These are phyloP conservation scores for Jackrogersella multiformis DNA, from an alignment of 495 filamentous ascomycete species.

Conservation along the genomic window DNA sequence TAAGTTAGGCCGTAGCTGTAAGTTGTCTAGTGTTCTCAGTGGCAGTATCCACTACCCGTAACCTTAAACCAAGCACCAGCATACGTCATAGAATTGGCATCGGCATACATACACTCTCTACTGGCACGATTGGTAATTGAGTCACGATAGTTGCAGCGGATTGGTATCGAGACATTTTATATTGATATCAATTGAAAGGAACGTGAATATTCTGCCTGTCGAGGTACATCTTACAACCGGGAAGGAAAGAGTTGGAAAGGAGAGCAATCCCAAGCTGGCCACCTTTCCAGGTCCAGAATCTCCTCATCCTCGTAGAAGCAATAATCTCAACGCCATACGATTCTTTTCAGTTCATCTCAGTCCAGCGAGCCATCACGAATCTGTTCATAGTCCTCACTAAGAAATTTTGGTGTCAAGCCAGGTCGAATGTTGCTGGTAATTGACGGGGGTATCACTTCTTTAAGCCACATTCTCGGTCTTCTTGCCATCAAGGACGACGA, in stretches of 20 bases:
- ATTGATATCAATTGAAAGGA: conserved; percentile 42
- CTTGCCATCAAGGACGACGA: conserved; percentile 40
- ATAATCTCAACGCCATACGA: conserved; percentile 22
- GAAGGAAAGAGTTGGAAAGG: conserved; percentile 36
- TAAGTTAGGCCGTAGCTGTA: no score
- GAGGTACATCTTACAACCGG: conserved; percentile 32
- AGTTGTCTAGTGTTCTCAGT: no score
- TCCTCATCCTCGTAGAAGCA: conserved; percentile 17
- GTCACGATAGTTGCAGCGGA: neutral
- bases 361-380: conserved; percentile 13
- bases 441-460: conserved; percentile 30
- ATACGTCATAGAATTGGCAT: neutral
- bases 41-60: conserved; percentile 4
- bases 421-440: neutral
- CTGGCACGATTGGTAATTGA: neutral
- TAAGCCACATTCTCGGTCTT: conserved; percentile 44
- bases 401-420: neutral
- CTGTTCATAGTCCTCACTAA: conserved; percentile 12
- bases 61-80: neutral
- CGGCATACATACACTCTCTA: neutral
- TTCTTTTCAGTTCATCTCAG: conserved; percentile 9
- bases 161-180: conserved; percentile 18
- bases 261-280: conserved; percentile 36
- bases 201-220: conserved; percentile 40
- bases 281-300: conserved; percentile 12